Percentiles rank a stretch among this genome's conserved stretches.
Evolutionary conservation across 176 grass and related monocot genomes (phyloP).

Genomic region (Carex pumila): DNA sequence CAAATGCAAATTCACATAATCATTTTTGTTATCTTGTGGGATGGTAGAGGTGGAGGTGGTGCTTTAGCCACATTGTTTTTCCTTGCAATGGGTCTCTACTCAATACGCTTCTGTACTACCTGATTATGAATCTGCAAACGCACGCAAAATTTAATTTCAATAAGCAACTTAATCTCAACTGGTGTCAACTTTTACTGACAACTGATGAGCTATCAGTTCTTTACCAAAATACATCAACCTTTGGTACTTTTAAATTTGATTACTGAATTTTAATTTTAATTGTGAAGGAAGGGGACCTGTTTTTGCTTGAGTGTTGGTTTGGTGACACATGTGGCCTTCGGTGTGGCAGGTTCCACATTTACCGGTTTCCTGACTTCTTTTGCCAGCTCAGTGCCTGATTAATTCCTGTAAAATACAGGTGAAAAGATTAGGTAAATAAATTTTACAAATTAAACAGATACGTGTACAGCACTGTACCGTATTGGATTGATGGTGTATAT

Average conservation of each 20-base stretch:
- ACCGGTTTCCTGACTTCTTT: slow-evolving; percentile 1
- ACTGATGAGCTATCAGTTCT: not conserved
- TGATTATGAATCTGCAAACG: not conserved
- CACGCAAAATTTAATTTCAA: not conserved
- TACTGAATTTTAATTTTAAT: not conserved
- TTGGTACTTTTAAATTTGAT: not conserved
- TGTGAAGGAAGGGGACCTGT: not conserved
- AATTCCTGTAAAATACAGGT: not conserved
- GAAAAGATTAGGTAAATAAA: not conserved
- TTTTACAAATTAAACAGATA: not conserved
- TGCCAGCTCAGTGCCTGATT: not conserved
- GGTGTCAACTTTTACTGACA: not conserved
- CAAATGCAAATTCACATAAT: too few relatives aligned
- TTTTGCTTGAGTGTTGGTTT: slow-evolving; percentile 4
- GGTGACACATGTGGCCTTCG: not conserved
- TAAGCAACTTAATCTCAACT: not conserved
- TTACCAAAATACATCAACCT: not conserved
- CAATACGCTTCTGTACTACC: too few relatives aligned
- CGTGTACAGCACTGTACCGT: not conserved
- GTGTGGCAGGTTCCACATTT: not conserved
- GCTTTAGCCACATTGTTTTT: too few relatives aligned
- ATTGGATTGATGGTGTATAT: not conserved
- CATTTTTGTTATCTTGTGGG: too few relatives aligned
- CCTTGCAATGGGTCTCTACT: too few relatives aligned
- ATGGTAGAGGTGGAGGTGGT: too few relatives aligned